phyloP scores from a whole-genome alignment of 2,329 filamentous ascomycete species.

The Pseudopithomyces maydicus region DNA sequence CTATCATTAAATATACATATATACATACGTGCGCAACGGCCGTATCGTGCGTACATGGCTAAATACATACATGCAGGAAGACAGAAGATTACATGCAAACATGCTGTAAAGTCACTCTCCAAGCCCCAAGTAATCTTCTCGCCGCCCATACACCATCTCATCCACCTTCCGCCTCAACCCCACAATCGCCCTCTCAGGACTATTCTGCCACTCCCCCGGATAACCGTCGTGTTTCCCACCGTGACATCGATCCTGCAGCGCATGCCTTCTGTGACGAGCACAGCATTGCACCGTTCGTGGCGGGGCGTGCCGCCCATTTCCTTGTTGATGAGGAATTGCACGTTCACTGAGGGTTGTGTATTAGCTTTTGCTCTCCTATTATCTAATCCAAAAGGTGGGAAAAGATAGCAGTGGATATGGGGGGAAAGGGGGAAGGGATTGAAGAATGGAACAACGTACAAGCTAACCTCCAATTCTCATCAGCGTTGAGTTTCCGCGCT shows the following conservation, averaged over 20 bases:
- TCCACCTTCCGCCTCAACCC: background rate
- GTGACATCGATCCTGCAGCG: background rate
- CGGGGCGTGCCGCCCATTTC: background rate
- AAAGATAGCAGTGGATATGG: background rate
- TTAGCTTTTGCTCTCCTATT: no score
- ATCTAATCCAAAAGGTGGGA: no score
- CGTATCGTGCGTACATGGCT: no score
- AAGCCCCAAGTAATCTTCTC: background rate
- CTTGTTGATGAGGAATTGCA: constrained; percentile 1
- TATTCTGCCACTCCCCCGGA: background rate
- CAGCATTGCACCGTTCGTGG: background rate
- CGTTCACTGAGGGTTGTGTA: background rate
- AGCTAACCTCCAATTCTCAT: background rate
- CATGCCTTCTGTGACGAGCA: background rate
- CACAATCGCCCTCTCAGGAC: background rate
- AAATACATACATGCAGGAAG: no score
- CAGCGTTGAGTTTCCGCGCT: background rate
- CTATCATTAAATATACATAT: no score
- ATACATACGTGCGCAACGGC: no score
- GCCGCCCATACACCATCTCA: constrained; percentile 3
- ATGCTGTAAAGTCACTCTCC: background rate
- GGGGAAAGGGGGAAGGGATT: background rate
- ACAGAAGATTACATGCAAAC: no score
- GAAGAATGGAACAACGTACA: background rate
- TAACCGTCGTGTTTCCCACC: background rate